Evolutionary conservation across 2,329 filamentous ascomycete species (phyloP), one percentile per base, ranked within the genome.

Genomic region (Talaromyces sp.): DNA sequence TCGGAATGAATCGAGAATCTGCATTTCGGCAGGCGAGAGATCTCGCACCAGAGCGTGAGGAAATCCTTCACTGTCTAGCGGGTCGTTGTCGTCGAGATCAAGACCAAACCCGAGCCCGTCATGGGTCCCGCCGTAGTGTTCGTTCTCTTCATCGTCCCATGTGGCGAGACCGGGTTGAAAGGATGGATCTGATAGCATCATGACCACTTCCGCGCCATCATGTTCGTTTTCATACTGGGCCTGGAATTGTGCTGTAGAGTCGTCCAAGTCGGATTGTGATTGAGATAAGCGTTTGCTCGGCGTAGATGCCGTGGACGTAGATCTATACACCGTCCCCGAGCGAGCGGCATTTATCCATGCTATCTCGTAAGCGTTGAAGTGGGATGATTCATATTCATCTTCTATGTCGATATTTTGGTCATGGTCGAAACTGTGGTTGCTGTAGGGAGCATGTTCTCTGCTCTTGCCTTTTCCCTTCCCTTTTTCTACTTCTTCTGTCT

Each of bases 121-220:
- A 31, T 31, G 1, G 5, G 27, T 31, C 4, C 27, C 7, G 27
- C 7, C 27, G 27, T 31, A 31, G 27, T 31, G 27, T 7, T 31
- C 27, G 27, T 31, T 31, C 27, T 31, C 27, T 1, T 37, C 35
- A 13, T 54, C 71, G 3, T 39, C 19, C 45, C 49, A 61, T 10
- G 33, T 17, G 3, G 9, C 25, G n/a, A 73, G 69, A 11, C 73
- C 67, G 19, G 69, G 74, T 67, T 75, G 72, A 61, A 79, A 79
- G 33, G 70, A 70, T 19, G 69, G 41, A 43, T 74, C 69, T 1
- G 73, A 67, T 10, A 83, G 74, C 31, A 83, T 71, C n/a, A 71
- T 70, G 10, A 80, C 61, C 5, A 83, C 80, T 3, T 74, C 81
- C 41, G 73, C 68, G 31, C 81, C 81, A 68, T 83, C 81, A 35